Percentiles rank a stretch among this genome's conserved stretches.
Conservation (phyloP, 371 early-diverging fungal genomes). For the Fennellomyces sp. region DNA sequence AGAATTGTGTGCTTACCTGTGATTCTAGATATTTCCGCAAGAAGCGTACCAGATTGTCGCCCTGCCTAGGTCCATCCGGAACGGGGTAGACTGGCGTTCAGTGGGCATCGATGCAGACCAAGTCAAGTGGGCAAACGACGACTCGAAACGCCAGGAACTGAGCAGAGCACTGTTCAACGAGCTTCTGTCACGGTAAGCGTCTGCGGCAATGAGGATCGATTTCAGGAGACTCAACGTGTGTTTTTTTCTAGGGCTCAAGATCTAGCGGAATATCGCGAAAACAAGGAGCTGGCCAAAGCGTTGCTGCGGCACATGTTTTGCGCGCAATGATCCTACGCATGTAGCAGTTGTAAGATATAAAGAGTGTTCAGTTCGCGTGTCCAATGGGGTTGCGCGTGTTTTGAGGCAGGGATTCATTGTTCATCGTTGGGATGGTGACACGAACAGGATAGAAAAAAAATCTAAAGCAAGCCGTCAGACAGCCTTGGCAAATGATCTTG, state of each 20-base stretch:
- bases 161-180: not conserved
- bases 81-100: not conserved
- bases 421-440: too few species aligned
- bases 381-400: too few species aligned
- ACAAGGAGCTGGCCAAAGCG: not conserved
- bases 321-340: too few species aligned
- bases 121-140: not conserved
- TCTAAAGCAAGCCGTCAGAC: too few species aligned
- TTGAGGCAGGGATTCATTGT: too few species aligned
- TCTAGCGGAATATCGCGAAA: conserved; percentile 2
- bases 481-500: too few species aligned
- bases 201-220: not conserved
- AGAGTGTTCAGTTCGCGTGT: too few species aligned
- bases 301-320: not conserved
- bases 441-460: too few species aligned
- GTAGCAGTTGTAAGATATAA: too few species aligned
- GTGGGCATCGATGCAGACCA: not conserved
- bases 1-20: not conserved
- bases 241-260: not conserved
- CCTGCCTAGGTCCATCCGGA: not conserved
- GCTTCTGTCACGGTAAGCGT: not conserved
- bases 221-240: not conserved
- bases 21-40: not conserved
- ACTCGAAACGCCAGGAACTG: not conserved
- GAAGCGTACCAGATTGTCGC: not conserved